A percentile compares a stretch with the other conserved stretches of the same genome.
These are phyloP conservation scores for Rhododendron ovatum DNA, from an alignment of 148 eudicot species.

Conservation along the genomic window DNA sequence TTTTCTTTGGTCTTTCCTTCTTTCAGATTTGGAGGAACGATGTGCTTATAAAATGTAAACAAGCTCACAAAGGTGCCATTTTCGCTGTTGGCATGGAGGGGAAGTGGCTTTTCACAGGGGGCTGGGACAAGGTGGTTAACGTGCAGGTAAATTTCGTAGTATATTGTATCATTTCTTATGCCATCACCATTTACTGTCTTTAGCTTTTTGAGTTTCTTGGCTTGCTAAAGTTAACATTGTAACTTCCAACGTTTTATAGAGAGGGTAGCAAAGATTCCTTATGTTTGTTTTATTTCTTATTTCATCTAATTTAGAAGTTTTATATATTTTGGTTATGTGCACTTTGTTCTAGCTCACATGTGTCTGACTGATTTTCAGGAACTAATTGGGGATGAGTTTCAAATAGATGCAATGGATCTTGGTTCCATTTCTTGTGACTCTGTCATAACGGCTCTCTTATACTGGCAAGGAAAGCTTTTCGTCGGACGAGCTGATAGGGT, in stretches of 20 bases:
- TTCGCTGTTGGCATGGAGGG: constrained; percentile 60
- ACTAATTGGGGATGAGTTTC: constrained; percentile 37
- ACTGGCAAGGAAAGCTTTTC: constrained; percentile 60
- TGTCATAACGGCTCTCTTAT: constrained; percentile 60
- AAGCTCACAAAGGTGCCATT: constrained; percentile 58
- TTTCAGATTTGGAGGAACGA: constrained; percentile 74
- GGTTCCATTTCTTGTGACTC: constrained; percentile 68
- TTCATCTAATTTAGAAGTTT: not conserved
- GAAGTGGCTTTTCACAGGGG: constrained; percentile 71
- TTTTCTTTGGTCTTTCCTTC: not conserved
- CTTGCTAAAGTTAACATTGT: not conserved
- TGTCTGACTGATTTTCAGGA: constrained; percentile 35
- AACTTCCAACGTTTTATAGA: not conserved
- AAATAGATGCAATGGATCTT: constrained; percentile 35
- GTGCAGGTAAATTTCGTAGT: constrained; percentile 49
- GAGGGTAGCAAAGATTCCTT: not conserved
- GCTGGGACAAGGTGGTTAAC: constrained; percentile 67
- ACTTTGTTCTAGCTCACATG: not conserved
- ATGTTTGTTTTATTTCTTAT: not conserved
- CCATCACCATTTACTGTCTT: not conserved
- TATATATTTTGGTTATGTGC: not conserved
- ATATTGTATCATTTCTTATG: not conserved
- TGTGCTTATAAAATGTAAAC: constrained; percentile 32
- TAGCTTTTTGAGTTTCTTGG: not conserved
- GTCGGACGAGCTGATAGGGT: constrained; percentile 65